Conservation (phyloP, 192 early-diverging fungal species). For the Coemansia sp. region DNA sequence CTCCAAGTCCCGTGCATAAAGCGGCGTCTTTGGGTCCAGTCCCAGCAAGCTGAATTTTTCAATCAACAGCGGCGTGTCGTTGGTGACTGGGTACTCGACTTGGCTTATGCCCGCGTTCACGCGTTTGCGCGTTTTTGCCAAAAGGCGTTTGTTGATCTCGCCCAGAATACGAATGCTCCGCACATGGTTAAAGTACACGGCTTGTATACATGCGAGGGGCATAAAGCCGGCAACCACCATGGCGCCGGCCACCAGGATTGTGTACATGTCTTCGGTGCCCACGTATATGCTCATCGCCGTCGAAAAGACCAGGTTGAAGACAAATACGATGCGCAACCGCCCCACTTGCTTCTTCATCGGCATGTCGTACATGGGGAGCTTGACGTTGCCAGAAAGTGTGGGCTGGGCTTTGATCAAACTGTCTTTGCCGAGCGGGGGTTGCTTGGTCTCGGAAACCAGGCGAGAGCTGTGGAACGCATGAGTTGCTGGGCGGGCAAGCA, state of each 20-base stretch:
- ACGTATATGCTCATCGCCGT: constrained; percentile 33
- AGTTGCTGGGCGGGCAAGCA: not conserved
- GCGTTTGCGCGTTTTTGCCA: constrained; percentile 10
- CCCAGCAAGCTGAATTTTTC: constrained; percentile 27
- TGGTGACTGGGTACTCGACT: constrained; percentile 37
- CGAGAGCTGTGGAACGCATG: not conserved
- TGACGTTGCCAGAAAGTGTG: constrained; percentile 3
- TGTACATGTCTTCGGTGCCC: constrained; percentile 29
- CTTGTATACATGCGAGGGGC: constrained; percentile 28
- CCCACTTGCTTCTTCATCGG: constrained; percentile 30
- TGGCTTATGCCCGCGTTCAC: constrained; percentile 21
- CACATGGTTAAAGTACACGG: constrained; percentile 37
- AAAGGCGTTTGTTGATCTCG: constrained; percentile 15
- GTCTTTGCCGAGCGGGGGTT: not conserved
- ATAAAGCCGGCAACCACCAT: constrained; percentile 38
- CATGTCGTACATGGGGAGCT: constrained; percentile 52
- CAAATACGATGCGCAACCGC: constrained; percentile 35
- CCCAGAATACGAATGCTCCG: constrained; percentile 42
- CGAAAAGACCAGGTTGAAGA: constrained; percentile 33
- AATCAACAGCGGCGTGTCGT: constrained; percentile 34
- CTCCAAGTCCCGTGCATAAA: constrained; percentile 36
- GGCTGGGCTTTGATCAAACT: not conserved
- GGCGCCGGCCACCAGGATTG: constrained; percentile 21
- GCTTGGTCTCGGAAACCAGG: not conserved
- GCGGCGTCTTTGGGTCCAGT: constrained; percentile 19